Percentiles rank a stretch among this genome's conserved stretches.
phyloP scores from a whole-genome alignment of 75 land plant species.

The Pseudotsuga menziesii region DNA sequence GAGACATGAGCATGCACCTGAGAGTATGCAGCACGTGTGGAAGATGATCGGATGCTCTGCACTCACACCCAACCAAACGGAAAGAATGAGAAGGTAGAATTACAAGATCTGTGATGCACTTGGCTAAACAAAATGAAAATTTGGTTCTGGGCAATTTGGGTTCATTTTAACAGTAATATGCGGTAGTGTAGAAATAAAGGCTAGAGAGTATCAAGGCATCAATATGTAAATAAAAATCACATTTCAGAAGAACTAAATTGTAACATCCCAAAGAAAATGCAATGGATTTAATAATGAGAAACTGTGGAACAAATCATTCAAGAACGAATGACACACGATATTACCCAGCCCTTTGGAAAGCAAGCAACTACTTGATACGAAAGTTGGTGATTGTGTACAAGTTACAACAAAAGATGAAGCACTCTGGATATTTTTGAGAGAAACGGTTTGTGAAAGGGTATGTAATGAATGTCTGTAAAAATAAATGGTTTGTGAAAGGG shows the following conservation, averaged over 20 bases:
- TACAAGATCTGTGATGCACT: slow-evolving; percentile 10
- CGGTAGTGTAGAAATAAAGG: slow-evolving; percentile 1
- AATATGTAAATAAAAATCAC: neutral
- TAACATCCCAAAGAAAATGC: neutral
- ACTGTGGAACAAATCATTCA: neutral
- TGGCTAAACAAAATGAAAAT: slow-evolving; percentile 8
- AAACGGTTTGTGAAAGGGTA: neutral
- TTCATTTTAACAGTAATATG: slow-evolving; percentile 5
- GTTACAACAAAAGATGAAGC: slow-evolving; percentile 5
- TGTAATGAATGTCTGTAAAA: neutral
- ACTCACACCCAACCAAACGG: slow-evolving; percentile 23
- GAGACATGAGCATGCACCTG: slow-evolving; percentile 33
- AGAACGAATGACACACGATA: neutral
- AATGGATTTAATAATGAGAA: neutral
- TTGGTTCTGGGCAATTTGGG: neutral
- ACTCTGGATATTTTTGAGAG: neutral
- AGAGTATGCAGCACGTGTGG: slow-evolving; percentile 41
- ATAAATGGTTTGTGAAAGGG: neutral
- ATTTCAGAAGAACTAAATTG: neutral
- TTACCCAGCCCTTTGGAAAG: neutral
- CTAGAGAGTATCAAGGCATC: neutral
- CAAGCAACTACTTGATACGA: neutral
- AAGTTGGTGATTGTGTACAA: neutral
- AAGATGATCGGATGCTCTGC: slow-evolving; percentile 40
- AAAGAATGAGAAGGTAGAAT: slow-evolving; percentile 7